Conservation (phyloP, 805 yeast genomes). For the Saturnispora silvae region DNA sequence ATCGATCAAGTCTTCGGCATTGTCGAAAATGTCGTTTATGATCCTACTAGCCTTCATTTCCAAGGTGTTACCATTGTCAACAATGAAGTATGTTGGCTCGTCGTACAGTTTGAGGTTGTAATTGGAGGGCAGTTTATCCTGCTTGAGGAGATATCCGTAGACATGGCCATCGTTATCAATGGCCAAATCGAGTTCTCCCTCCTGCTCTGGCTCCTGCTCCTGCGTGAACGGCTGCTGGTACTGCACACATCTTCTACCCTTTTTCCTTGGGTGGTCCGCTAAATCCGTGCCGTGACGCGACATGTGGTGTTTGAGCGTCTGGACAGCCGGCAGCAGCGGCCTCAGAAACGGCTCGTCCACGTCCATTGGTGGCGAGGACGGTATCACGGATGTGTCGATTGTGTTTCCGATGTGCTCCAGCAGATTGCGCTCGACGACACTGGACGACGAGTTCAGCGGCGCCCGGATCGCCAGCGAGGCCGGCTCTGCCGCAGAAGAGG, state of each 20-base stretch:
- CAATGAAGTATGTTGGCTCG: slow-evolving; percentile 26
- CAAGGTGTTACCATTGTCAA: slow-evolving; percentile 16
- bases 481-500: not conserved
- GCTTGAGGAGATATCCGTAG: slow-evolving; percentile 23
- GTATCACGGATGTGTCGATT: not conserved
- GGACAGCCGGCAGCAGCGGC: not conserved
- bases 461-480: not conserved
- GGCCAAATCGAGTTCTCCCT: slow-evolving; percentile 25
- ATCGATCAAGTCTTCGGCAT: slow-evolving; percentile 15
- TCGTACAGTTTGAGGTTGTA: slow-evolving; percentile 24
- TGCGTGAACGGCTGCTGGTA: not conserved
- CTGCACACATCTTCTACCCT: not conserved
- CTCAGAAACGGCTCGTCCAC: not conserved
- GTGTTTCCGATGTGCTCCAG: slow-evolving; percentile 1
- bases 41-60: slow-evolving; percentile 29
- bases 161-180: slow-evolving; percentile 37
- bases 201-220: not conserved
- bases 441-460: not conserved
- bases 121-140: slow-evolving; percentile 21
- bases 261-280: not conserved
- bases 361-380: not conserved
- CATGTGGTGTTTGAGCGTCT: not conserved
- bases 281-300: not conserved
- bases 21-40: slow-evolving; percentile 38
- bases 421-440: slow-evolving; percentile 1